Evolutionary conservation across 202 grass and related monocot genomes (phyloP).

Genomic region (Bolboschoenoplectus hybrid): DNA sequence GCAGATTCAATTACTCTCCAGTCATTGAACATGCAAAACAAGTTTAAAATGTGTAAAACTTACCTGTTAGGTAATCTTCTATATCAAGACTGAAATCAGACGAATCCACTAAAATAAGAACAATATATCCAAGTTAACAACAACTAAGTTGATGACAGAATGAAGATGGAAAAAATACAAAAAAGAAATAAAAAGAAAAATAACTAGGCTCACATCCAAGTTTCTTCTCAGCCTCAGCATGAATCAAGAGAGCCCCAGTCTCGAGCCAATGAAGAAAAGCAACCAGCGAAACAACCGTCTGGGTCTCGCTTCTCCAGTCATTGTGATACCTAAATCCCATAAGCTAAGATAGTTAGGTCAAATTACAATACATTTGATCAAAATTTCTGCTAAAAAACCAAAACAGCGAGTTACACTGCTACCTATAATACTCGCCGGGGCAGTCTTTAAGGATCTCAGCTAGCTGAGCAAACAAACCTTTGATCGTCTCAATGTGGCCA

Average conservation of each 20-base stretch:
- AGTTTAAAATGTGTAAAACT: slow-evolving; percentile 25
- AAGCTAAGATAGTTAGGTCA: neutral
- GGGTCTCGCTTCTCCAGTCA: slow-evolving; percentile 85
- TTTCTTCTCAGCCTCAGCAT: slow-evolving; percentile 84
- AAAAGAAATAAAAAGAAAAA: neutral
- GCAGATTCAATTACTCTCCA: neutral
- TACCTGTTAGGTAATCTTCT: slow-evolving; percentile 94
- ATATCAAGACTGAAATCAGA: slow-evolving; percentile 83
- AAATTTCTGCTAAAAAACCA: neutral
- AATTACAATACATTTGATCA: neutral
- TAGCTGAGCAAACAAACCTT: slow-evolving; percentile 56
- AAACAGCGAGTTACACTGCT: neutral
- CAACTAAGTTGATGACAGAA: neutral
- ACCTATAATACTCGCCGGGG: slow-evolving; percentile 67
- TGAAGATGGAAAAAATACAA: slow-evolving; percentile 16
- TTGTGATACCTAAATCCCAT: slow-evolving; percentile 65
- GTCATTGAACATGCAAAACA: slow-evolving; percentile 18
- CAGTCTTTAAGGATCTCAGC: slow-evolving; percentile 66
- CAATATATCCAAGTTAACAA: slow-evolving; percentile 14
- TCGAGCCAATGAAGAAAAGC: slow-evolving; percentile 89
- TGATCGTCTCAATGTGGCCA: slow-evolving; percentile 59
- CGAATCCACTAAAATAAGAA: slow-evolving; percentile 64
- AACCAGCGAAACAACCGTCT: slow-evolving; percentile 69
- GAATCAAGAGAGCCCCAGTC: slow-evolving; percentile 65
- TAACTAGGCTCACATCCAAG: slow-evolving; percentile 60